These are phyloP conservation scores for Novymonas esmeraldas DNA, from an alignment of 208 protist genomes.

Conservation along the genomic window DNA sequence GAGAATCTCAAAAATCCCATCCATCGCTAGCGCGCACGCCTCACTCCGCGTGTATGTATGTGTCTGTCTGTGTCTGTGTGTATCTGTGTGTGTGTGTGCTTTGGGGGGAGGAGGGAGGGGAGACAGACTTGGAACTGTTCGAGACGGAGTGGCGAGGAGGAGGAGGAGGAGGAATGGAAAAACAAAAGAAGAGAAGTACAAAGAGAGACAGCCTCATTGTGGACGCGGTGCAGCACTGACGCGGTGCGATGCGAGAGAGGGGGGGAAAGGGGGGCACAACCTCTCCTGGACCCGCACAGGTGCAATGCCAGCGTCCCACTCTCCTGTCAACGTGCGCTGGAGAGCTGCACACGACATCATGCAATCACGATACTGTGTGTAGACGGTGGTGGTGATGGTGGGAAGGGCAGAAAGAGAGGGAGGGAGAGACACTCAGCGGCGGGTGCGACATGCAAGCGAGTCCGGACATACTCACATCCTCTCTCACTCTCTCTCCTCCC, in stretches of 20 bases:
- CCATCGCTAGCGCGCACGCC: conserved; percentile 57
- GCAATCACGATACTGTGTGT: too few relatives aligned
- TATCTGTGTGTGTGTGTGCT: not conserved
- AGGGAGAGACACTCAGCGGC: too few relatives aligned
- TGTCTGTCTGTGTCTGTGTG: not conserved
- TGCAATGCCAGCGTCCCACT: too few relatives aligned
- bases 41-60: conserved; percentile 1
- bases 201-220: not conserved
- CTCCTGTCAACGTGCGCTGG: too few relatives aligned
- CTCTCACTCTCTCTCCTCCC: not conserved
- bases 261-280: too few relatives aligned
- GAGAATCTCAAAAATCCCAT: conserved; percentile 52
- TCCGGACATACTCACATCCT: too few relatives aligned
- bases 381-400: too few relatives aligned
- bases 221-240: too few relatives aligned
- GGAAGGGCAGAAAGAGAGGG: too few relatives aligned
- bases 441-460: not conserved
- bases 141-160: too few relatives aligned
- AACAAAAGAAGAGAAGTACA: not conserved
- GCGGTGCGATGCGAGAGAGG: not conserved
- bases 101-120: not conserved
- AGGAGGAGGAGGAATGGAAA: not conserved
- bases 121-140: not conserved
- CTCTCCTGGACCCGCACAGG: too few relatives aligned
- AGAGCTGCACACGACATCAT: too few relatives aligned